phyloP scores from a whole-genome alignment of 768 basidiomycete species.

The Tricholoma sp. region DNA sequence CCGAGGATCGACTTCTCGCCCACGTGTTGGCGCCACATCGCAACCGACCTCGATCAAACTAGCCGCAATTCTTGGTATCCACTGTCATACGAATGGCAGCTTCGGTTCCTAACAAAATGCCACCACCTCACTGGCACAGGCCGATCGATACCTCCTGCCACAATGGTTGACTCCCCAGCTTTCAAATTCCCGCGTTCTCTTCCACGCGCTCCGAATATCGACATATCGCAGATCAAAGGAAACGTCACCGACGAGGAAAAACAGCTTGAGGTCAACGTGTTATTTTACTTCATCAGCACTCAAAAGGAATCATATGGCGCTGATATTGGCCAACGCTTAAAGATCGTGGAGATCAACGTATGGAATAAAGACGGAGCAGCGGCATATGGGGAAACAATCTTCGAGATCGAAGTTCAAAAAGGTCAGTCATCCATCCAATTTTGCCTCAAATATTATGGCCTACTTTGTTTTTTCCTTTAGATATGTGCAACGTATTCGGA shows the following conservation, averaged over 20 bases:
- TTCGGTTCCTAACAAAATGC: not conserved
- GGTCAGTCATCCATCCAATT: conserved; percentile 20
- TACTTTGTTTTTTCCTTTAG: conserved; percentile 23
- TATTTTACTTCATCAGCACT: conserved; percentile 33
- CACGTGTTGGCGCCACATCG: not conserved
- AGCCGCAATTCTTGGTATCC: not conserved
- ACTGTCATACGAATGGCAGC: not conserved
- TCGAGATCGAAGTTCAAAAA: conserved; percentile 34
- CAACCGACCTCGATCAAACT: not conserved
- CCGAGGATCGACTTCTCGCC: no score
- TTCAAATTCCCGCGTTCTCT: not conserved
- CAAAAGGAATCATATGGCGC: conserved; percentile 31
- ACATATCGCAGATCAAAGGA: conserved; percentile 31
- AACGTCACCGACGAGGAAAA: conserved; percentile 38
- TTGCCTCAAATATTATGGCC: not conserved
- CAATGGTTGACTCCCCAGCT: conserved; percentile 1
- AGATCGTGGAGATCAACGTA: conserved; percentile 32
- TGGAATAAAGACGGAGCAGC: conserved; percentile 13
- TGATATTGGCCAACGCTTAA: conserved; percentile 32
- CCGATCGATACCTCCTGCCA: conserved; percentile 5
- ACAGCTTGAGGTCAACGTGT: conserved; percentile 24
- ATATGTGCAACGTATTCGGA: conserved; percentile 49
- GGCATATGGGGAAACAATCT: conserved; percentile 28
- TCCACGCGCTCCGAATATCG: conserved; percentile 12
- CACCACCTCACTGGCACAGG: not conserved